Percentiles rank a stretch among this genome's conserved stretches.
Conservation (phyloP, 2,329 filamentous ascomycete species). For the Chalara sp. region DNA sequence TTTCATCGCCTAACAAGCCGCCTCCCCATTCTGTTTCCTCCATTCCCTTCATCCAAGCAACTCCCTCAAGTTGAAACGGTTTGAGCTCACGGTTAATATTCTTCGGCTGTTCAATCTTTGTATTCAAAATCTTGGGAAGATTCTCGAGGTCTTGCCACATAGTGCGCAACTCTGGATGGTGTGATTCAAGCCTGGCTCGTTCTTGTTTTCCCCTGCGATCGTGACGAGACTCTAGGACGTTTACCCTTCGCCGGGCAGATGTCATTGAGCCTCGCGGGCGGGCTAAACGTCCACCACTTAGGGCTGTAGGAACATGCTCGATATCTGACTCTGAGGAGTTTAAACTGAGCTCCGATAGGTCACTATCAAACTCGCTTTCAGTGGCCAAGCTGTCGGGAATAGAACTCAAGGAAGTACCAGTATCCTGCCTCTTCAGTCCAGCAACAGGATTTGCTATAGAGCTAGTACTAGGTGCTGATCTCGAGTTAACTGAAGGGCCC, state of each 20-base stretch:
- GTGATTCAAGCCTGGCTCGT: constrained; percentile 61
- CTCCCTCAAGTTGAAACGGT: constrained; percentile 85
- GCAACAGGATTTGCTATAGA: constrained; percentile 8
- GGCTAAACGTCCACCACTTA: not conserved
- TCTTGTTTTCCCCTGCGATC: constrained; percentile 34
- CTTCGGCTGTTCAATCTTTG: constrained; percentile 62
- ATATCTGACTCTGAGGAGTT: constrained; percentile 1
- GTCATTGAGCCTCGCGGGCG: not conserved
- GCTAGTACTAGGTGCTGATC: not conserved
- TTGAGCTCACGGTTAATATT: constrained; percentile 81
- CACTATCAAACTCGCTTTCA: constrained; percentile 13
- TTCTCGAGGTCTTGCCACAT: constrained; percentile 80
- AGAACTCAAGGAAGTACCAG: not conserved
- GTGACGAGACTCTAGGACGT: constrained; percentile 27
- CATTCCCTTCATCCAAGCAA: constrained; percentile 92
- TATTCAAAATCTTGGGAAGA: constrained; percentile 57
- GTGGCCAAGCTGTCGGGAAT: not conserved
- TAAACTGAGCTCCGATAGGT: not conserved
- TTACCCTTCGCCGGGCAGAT: constrained; percentile 9
- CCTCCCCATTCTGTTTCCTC: constrained; percentile 81
- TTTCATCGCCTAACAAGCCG: constrained; percentile 90
- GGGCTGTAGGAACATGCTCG: not conserved
- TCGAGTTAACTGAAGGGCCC: not conserved
- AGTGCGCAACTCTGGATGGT: constrained; percentile 71
- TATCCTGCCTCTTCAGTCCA: not conserved